phyloP scores from a whole-genome alignment of 495 filamentous ascomycete species.

The Elaphomyces granulatus region DNA sequence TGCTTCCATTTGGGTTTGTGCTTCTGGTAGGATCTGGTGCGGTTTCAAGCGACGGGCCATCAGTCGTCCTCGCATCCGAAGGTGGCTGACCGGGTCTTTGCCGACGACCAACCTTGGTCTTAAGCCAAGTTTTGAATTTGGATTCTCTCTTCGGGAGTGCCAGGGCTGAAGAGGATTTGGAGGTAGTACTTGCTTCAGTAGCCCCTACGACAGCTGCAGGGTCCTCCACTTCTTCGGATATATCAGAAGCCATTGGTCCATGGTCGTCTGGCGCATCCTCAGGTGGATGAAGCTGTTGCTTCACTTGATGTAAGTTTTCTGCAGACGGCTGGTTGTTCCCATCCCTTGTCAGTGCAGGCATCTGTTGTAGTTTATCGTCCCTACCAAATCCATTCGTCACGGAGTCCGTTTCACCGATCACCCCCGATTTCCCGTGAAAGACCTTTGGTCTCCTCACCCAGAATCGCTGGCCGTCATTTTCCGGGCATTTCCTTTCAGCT shows the following conservation, averaged over 20 bases:
- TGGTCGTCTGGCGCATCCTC: not conserved
- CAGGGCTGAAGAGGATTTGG: constrained; percentile 8
- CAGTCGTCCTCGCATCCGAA: constrained; percentile 1
- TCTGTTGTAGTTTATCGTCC: no score
- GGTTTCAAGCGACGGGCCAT: not conserved
- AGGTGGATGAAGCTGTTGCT: not conserved
- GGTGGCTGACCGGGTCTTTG: constrained; percentile 13
- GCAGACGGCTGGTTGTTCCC: no score
- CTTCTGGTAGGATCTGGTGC: not conserved
- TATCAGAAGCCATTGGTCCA: no score
- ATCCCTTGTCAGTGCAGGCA: no score
- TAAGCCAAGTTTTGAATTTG: constrained; percentile 48
- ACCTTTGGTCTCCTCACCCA: not conserved
- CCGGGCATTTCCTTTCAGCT: not conserved
- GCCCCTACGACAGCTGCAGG: constrained; percentile 3
- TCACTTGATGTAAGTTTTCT: no score
- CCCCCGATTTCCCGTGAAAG: not conserved
- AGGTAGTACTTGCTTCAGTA: constrained; percentile 14
- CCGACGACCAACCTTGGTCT: constrained; percentile 36
- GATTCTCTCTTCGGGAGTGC: constrained; percentile 15
- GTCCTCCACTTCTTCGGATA: no score
- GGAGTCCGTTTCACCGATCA: not conserved
- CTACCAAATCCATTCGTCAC: not conserved
- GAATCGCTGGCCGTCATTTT: not conserved
- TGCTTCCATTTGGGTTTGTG: not conserved